A percentile compares a stretch with the other conserved stretches of the same genome.
Evolutionary conservation across 192 early-diverging fungal genomes (phyloP).

Genomic region (Endogone sp.): DNA sequence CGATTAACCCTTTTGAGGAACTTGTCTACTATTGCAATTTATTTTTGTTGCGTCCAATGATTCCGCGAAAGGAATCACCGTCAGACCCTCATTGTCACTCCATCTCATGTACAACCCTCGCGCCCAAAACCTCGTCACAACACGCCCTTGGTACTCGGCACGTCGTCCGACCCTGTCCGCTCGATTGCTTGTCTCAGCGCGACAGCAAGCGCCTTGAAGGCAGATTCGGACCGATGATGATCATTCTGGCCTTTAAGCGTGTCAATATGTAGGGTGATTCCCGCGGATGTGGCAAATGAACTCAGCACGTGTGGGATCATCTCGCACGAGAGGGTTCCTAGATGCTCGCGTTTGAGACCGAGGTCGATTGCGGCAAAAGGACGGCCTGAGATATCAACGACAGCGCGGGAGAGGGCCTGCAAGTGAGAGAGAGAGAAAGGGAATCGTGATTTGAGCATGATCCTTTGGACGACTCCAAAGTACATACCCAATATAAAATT

Average conservation of each 20-base stretch:
- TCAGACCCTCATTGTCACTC: too few relatives aligned
- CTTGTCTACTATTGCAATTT: too few relatives aligned
- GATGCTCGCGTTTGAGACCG: slow-evolving; percentile 86
- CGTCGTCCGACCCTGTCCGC: slow-evolving; percentile 76
- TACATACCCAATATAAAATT: neutral
- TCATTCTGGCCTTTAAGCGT: slow-evolving; percentile 93
- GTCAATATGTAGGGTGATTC: slow-evolving; percentile 97
- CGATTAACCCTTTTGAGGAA: too few relatives aligned
- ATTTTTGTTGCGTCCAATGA: too few relatives aligned
- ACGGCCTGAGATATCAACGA: slow-evolving; percentile 97
- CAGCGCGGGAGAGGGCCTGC: slow-evolving; percentile 85
- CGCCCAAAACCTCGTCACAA: slow-evolving; percentile 42
- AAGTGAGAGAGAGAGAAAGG: slow-evolving; percentile 4
- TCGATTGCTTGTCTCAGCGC: slow-evolving; percentile 87
- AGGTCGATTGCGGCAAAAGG: slow-evolving; percentile 81
- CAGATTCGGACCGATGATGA: slow-evolving; percentile 96
- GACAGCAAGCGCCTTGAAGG: slow-evolving; percentile 98
- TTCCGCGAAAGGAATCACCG: too few relatives aligned
- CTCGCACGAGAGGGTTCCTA: slow-evolving; percentile 89
- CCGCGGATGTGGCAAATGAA: slow-evolving; percentile 87
- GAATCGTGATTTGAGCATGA: too few relatives aligned
- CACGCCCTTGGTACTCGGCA: slow-evolving; percentile 97
- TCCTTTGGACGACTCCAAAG: neutral
- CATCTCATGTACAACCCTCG: too few relatives aligned
- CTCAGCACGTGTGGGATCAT: slow-evolving; percentile 98